A percentile compares a stretch with the other conserved stretches of the same genome.
These are phyloP conservation scores for Ceratocystis alfenasii DNA, from an alignment of 2,329 filamentous ascomycete species.

Conservation along the genomic window DNA sequence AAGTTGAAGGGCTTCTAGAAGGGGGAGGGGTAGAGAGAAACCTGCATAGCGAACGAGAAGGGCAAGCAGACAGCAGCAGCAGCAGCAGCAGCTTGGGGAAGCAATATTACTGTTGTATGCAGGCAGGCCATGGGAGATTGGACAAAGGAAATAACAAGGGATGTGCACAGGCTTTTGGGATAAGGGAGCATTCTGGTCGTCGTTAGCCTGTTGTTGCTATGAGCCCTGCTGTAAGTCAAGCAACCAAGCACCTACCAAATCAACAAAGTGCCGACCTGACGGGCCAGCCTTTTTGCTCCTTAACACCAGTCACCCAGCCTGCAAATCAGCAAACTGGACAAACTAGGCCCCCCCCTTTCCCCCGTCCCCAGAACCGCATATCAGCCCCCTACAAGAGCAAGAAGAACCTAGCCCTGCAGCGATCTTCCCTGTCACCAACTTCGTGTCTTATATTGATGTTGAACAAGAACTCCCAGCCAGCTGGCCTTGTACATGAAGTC, in stretches of 20 bases:
- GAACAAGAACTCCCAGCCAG: too few relatives aligned
- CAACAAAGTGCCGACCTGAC: neutral
- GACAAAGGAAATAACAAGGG: neutral
- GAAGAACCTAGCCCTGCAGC: too few relatives aligned
- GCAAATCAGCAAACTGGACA: neutral
- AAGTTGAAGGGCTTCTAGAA: conserved; percentile 10
- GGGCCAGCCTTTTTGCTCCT: neutral
- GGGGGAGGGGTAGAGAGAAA: neutral
- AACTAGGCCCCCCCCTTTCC: too few relatives aligned
- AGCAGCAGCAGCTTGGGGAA: neutral
- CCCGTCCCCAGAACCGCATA: too few relatives aligned
- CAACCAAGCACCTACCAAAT: neutral
- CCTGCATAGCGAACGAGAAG: neutral
- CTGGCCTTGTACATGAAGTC: too few relatives aligned
- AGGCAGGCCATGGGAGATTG: neutral
- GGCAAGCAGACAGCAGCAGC: neutral
- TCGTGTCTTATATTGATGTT: too few relatives aligned
- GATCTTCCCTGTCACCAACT: too few relatives aligned
- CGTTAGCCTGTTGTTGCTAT: too few relatives aligned
- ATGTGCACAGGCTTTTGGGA: neutral
- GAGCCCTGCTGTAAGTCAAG: too few relatives aligned
- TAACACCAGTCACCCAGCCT: neutral
- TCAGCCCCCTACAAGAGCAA: too few relatives aligned
- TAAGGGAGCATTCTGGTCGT: too few relatives aligned
- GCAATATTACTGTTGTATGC: neutral